Evolutionary conservation across 2,329 filamentous ascomycete species (phyloP), one percentile per base, ranked within the genome.

Genomic region (Xenoacremonium recifei): DNA sequence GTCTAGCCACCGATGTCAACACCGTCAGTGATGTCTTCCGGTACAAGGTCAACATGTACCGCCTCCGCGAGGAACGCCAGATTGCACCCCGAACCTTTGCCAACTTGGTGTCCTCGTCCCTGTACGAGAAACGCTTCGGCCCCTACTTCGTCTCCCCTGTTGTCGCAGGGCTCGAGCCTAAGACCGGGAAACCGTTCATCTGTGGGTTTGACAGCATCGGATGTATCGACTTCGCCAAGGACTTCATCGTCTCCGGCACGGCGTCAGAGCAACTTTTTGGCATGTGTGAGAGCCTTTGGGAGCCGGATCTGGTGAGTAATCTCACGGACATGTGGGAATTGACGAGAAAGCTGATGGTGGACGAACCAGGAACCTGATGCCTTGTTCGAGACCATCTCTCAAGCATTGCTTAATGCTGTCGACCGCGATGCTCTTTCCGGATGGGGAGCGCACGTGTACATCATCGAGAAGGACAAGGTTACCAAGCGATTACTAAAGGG

Each of bases 21-120:
- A 97, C 92, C 57, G 92, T 99, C 57, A 87, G 85, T 60, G 92
- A 99, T 72, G 85, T 97, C 56, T 95, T 99, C 81, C 90, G 93
- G 64, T 97, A 96, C 84, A 99, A 99, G 80, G 89, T 95, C 69
- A 99, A 99, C 81, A 95, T 99, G 88, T 99, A 99, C 81, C 88
- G 93, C 54, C 82, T 99, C 62, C 89, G 93, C 63, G 93, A 99
- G 78, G 93, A 99, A 79, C 90, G 93, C 64, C 80, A 90, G 76
- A 97, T 99, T 70, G 85, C 88, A 42, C 93, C 93, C 34, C 81
- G 87, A 67, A 99, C 93, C 45, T 90, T 99, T 72, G 91, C 93
- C 68, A 96, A 99, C 76, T 82, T 99, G 55, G 91, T 99, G 60
- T 88, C 83, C 61, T 89, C 82, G 55, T 87, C 83, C 55, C 79